Percentiles rank a stretch among this genome's conserved stretches.
phyloP scores from a whole-genome alignment of 176 grass and related monocot species.

The Coix lacrymajobi region DNA sequence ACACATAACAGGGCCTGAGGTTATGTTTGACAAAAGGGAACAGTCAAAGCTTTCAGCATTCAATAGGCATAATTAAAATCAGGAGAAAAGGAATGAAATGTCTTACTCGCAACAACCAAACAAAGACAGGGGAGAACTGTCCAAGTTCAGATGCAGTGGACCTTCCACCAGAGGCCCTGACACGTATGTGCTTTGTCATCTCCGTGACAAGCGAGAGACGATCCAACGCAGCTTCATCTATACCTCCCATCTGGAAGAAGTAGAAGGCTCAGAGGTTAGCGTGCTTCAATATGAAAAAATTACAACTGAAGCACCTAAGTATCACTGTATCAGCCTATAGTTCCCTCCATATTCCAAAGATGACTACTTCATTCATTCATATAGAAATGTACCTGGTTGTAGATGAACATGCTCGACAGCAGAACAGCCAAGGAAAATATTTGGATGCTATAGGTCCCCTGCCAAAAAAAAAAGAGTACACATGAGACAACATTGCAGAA shows the following conservation, averaged over 20 bases:
- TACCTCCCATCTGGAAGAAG: constrained; percentile 81
- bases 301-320: neutral
- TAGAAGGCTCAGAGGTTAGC: neutral
- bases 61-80: neutral
- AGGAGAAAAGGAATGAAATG: neutral
- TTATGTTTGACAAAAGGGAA: neutral
- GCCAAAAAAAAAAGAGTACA: constrained; percentile 19
- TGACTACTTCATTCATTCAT: neutral
- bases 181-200: constrained; percentile 99
- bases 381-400: constrained; percentile 82
- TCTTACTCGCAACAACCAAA: constrained; percentile 88
- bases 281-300: neutral
- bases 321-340: constrained; percentile 1
- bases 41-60: neutral
- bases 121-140: constrained; percentile 96
- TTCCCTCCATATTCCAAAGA: neutral
- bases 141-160: constrained; percentile 82
- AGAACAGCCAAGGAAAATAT: constrained; percentile 97
- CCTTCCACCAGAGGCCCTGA: constrained; percentile 85
- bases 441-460: constrained; percentile 97
- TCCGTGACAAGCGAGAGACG: constrained; percentile 93
- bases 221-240: constrained; percentile 94
- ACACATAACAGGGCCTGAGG: neutral
- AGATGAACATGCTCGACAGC: constrained; percentile 98
- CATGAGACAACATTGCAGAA: neutral